phyloP scores from a whole-genome alignment of 1,284 basidiomycete species.

The Cryptococcus maquisensis region DNA sequence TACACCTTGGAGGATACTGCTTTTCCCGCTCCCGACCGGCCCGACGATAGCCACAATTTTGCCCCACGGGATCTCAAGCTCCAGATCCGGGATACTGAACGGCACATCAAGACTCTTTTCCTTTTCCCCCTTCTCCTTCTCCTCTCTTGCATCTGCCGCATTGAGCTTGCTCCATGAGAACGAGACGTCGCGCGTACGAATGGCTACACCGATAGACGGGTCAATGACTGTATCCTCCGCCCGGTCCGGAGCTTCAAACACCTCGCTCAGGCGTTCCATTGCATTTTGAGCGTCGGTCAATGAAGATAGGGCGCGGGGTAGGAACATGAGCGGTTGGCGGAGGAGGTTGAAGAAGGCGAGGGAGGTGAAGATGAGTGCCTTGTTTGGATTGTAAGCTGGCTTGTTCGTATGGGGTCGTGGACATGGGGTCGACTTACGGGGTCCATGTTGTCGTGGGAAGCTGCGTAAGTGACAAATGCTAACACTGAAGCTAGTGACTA shows the following conservation, averaged over 20 bases:
- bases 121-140: not conserved
- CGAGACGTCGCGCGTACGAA: conserved; percentile 62
- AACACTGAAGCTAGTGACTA: conserved; percentile 67
- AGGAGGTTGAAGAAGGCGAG: conserved; percentile 67
- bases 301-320: conserved; percentile 68
- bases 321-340: conserved; percentile 47
- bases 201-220: conserved; percentile 55
- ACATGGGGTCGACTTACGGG: conserved; percentile 17
- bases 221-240: conserved; percentile 55
- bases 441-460: conserved; percentile 63
- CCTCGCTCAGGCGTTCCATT: conserved; percentile 59
- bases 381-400: too few species aligned
- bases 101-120: conserved; percentile 42
- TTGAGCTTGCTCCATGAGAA: conserved; percentile 66
- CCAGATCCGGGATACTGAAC: conserved; percentile 61
- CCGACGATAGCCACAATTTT: conserved; percentile 75
- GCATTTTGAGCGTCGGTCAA: conserved; percentile 76
- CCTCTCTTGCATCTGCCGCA: conserved; percentile 1
- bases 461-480: conserved; percentile 76
- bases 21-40: conserved; percentile 66
- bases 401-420: too few species aligned
- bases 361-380: conserved; percentile 66
- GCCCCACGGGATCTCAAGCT: conserved; percentile 64
- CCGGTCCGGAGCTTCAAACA: conserved; percentile 73
- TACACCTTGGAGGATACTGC: conserved; percentile 59